Evolutionary conservation across 2,329 filamentous ascomycete genomes (phyloP).

Genomic region (Zymoseptoria tritici): DNA sequence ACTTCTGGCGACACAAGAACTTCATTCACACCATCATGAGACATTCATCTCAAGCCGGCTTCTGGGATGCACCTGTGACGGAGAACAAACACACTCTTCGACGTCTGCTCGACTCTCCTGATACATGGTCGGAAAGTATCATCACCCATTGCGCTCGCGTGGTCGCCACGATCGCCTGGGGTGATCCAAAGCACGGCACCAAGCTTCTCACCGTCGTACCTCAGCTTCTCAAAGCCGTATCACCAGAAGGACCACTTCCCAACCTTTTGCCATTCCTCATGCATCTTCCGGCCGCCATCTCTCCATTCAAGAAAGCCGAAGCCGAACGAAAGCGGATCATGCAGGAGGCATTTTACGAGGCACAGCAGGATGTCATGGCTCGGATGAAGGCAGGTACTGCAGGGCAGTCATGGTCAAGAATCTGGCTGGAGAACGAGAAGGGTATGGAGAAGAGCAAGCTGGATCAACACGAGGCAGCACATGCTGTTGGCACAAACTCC

Average conservation of each 20-base stretch:
- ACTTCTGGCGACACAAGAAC: slow-evolving; percentile 27
- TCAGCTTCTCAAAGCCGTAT: slow-evolving; percentile 28
- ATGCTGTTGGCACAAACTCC: slow-evolving; percentile 29
- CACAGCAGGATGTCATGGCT: slow-evolving; percentile 25
- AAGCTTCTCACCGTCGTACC: slow-evolving; percentile 30
- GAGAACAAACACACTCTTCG: slow-evolving; percentile 31
- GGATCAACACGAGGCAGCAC: slow-evolving; percentile 28
- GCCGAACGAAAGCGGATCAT: slow-evolving; percentile 23
- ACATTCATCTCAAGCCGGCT: slow-evolving; percentile 23
- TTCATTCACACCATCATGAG: slow-evolving; percentile 31
- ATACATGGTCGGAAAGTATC: slow-evolving; percentile 29
- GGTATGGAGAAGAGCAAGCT: slow-evolving; percentile 21
- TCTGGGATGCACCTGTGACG: slow-evolving; percentile 26
- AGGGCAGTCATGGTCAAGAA: slow-evolving; percentile 23
- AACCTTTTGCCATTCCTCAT: slow-evolving; percentile 29
- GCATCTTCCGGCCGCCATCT: slow-evolving; percentile 25
- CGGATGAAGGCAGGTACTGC: slow-evolving; percentile 19
- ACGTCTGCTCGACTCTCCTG: slow-evolving; percentile 26
- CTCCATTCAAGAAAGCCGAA: slow-evolving; percentile 27
- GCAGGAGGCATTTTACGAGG: slow-evolving; percentile 29
- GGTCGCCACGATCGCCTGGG: slow-evolving; percentile 28
- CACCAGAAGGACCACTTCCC: slow-evolving; percentile 27
- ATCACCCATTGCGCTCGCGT: slow-evolving; percentile 30
- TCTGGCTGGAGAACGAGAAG: slow-evolving; percentile 29
- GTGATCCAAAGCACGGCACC: slow-evolving; percentile 27